A percentile compares a stretch with the other conserved stretches of the same genome.
These are phyloP conservation scores for Epichloe sibirici DNA, from an alignment of 2,329 filamentous ascomycete genomes.

Conservation along the genomic window DNA sequence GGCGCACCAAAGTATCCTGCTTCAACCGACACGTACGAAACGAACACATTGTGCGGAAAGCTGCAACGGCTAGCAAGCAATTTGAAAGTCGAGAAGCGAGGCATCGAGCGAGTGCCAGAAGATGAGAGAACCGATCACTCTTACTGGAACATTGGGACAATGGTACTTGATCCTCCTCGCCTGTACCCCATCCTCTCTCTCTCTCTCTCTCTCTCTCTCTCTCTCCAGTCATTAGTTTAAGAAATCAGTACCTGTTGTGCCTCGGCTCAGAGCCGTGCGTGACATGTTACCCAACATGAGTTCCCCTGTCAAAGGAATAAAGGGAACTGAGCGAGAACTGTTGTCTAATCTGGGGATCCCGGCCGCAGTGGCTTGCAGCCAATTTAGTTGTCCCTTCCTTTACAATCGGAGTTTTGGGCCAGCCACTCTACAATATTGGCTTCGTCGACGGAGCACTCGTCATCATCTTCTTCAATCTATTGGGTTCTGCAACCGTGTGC, in stretches of 20 bases:
- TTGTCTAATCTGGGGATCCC: not conserved
- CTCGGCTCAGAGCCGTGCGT: no score
- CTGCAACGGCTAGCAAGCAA: slow-evolving; percentile 51
- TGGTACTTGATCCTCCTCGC: slow-evolving; percentile 34
- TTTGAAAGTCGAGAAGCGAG: slow-evolving; percentile 59
- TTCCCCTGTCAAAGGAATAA: no score
- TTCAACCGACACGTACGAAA: not conserved
- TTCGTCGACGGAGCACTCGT: slow-evolving; percentile 58
- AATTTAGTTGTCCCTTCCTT: slow-evolving; percentile 71
- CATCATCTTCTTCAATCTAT: slow-evolving; percentile 53
- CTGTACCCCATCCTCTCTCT: no score
- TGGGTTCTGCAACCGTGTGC: slow-evolving; percentile 55
- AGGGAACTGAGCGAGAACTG: not conserved
- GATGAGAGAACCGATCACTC: slow-evolving; percentile 55
- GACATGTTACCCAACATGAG: no score
- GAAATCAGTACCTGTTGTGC: no score
- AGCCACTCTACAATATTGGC: slow-evolving; percentile 43
- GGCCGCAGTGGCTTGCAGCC: slow-evolving; percentile 50
- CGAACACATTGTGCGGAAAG: slow-evolving; percentile 14
- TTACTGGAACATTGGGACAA: slow-evolving; percentile 55
- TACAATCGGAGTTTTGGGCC: slow-evolving; percentile 48
- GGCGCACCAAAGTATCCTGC: not conserved
- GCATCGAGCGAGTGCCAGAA: slow-evolving; percentile 62
- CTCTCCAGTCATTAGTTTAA: no score
- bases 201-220: no score